A percentile compares a stretch with the other conserved stretches of the same genome.
Evolutionary conservation across 495 filamentous ascomycete genomes (phyloP).

Genomic region (Xylaria cubensis): DNA sequence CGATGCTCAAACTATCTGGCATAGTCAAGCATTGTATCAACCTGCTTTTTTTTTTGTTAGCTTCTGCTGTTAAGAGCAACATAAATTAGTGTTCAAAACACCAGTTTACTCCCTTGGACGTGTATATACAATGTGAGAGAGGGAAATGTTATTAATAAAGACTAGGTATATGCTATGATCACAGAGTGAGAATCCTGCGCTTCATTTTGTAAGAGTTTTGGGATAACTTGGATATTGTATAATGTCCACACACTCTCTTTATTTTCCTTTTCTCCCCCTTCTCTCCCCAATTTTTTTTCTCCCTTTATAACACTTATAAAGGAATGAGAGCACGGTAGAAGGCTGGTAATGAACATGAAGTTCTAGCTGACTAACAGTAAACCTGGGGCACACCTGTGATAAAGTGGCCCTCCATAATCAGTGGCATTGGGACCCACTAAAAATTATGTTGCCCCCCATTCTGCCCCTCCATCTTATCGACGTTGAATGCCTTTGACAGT

Average conservation of each 20-base stretch:
- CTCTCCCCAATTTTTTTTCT: too few species aligned
- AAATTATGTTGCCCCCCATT: conserved; percentile 31
- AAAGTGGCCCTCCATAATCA: conserved; percentile 7
- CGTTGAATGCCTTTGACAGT: conserved; percentile 6
- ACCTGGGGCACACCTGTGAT: background rate
- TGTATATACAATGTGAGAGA: background rate
- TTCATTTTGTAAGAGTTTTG: background rate
- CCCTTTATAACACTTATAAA: background rate
- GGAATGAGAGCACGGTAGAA: background rate
- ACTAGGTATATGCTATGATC: background rate
- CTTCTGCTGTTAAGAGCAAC: background rate
- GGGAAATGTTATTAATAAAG: background rate
- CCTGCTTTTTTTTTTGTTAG: background rate
- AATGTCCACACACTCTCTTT: background rate
- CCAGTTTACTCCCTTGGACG: background rate
- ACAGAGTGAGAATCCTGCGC: background rate
- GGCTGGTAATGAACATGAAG: background rate
- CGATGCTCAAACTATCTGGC: background rate
- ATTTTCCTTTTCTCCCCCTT: background rate
- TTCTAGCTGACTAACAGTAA: conserved; percentile 3
- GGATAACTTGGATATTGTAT: background rate
- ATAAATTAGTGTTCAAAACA: background rate
- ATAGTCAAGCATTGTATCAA: too few species aligned
- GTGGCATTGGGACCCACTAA: background rate
- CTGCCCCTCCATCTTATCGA: conserved; percentile 33